These are phyloP conservation scores for Candolleomyces efflorescens DNA, from an alignment of 768 basidiomycete species.

Conservation along the genomic window DNA sequence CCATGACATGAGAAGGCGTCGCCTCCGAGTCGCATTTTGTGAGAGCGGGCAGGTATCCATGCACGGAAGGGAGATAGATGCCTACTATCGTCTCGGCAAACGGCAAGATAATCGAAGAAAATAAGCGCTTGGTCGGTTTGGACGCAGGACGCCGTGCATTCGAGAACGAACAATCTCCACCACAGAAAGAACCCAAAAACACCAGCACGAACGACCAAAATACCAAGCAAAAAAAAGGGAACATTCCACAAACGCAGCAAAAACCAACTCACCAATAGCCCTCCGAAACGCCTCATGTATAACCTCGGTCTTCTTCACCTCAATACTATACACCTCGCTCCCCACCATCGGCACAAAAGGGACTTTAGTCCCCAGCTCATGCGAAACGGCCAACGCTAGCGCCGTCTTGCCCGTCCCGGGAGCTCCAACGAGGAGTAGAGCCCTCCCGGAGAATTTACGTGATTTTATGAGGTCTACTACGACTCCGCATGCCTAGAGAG, in stretches of 20 bases:
- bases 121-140: too few relatives aligned
- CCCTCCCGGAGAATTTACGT: slow-evolving; percentile 91
- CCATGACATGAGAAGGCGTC: too few relatives aligned
- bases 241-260: too few relatives aligned
- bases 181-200: background rate
- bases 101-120: too few relatives aligned
- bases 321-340: slow-evolving; percentile 92
- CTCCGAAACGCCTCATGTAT: slow-evolving; percentile 91
- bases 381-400: slow-evolving; percentile 89
- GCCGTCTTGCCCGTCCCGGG: slow-evolving; percentile 99
- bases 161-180: too few relatives aligned
- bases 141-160: too few relatives aligned
- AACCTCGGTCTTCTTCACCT: slow-evolving; percentile 99
- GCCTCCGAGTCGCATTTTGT: too few relatives aligned
- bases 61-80: too few relatives aligned
- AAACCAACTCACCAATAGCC: slow-evolving; percentile 83
- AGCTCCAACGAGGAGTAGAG: slow-evolving; percentile 87
- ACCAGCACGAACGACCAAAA: background rate
- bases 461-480: slow-evolving; percentile 87
- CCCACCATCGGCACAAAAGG: slow-evolving; percentile 99
- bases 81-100: too few relatives aligned
- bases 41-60: too few relatives aligned
- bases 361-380: slow-evolving; percentile 91
- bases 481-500: slow-evolving; percentile 78
- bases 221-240: background rate